Base-by-base conservation (phyloP, 2,329 filamentous ascomycete genomes). In the Exophiala viscosa region DNA sequence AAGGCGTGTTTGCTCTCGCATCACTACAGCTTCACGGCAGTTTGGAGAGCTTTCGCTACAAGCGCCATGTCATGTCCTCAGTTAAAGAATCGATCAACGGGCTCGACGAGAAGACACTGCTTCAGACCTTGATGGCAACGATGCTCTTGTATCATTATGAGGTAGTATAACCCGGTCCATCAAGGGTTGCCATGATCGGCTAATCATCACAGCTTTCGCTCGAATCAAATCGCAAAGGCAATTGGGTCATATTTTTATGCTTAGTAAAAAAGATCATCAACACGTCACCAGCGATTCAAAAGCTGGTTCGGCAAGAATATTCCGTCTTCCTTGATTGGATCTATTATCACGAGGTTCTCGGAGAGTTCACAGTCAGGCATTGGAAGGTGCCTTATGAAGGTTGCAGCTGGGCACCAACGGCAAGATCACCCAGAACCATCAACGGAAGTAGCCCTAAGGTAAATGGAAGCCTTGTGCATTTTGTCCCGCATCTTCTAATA, bases 141-240 rank as follows among this genome's bases (percentile, higher is more conserved):
- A 58, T 58, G 55, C 55, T 58, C 15, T 48, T 58, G 40, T 58
- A 58, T 58, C 51, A 58, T 52, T 54, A 58, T 43, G 51, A 58
- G 51, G 55, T 54, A 51, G 18, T 44, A 15, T 31, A 28, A 38
- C 39, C 43, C 47, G n/a, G 18, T 45, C 40, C 23, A 31, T 32
- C 33, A 23, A 20, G 45, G 54, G 38, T 39, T 36, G 15, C 28
- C 34, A 52, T 38, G 32, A 43, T 45, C 44, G 14, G 17, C 52
- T 55, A 49, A 56, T 32, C 1, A 52, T 52, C 35, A 46, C 45
- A 56, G 54, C 54, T 56, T 33, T 52, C 54, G n/a, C 49, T 56
- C 33, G 54, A 56, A 39, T 53, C 49, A 23, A 47, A 50, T 49
- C 53, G 49, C 10, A 56, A 56, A 50, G 54, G 48, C 18, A 55